Conservation (phyloP, 2,329 filamentous ascomycete species). For the Trichoderma simmonsii region DNA sequence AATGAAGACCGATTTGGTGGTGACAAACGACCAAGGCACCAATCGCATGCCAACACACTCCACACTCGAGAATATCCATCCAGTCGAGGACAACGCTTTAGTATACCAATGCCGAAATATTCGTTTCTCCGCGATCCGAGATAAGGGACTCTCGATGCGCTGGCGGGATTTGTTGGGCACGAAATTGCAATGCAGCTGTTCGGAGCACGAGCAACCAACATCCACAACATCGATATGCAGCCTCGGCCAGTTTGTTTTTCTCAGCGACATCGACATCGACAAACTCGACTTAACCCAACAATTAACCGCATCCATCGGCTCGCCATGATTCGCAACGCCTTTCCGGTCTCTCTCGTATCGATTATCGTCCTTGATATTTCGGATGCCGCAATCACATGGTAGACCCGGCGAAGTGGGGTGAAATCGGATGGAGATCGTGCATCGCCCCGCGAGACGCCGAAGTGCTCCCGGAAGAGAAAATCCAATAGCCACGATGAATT, state of each 20-base stretch:
- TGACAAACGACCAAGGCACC: neutral
- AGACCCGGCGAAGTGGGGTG: constrained; percentile 16
- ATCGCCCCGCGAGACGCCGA: constrained; percentile 13
- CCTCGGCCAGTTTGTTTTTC: neutral
- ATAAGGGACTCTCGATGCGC: neutral
- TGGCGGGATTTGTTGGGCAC: neutral
- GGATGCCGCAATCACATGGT: neutral
- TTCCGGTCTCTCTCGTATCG: neutral
- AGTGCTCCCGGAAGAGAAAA: constrained; percentile 10
- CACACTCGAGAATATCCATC: neutral
- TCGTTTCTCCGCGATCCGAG: neutral
- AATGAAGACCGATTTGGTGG: neutral
- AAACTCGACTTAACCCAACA: neutral
- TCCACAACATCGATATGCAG: neutral
- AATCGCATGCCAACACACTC: neutral
- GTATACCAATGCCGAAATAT: neutral
- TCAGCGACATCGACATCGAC: neutral
- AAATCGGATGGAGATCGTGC: constrained; percentile 11
- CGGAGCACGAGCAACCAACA: neutral
- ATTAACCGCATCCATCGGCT: neutral
- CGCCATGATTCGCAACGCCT: neutral
- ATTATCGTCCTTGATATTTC: neutral
- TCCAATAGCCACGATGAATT: neutral
- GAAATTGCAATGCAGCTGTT: neutral
- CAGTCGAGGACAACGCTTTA: neutral